phyloP scores from a whole-genome alignment of 768 basidiomycete species.

The Termitomyces sp. region DNA sequence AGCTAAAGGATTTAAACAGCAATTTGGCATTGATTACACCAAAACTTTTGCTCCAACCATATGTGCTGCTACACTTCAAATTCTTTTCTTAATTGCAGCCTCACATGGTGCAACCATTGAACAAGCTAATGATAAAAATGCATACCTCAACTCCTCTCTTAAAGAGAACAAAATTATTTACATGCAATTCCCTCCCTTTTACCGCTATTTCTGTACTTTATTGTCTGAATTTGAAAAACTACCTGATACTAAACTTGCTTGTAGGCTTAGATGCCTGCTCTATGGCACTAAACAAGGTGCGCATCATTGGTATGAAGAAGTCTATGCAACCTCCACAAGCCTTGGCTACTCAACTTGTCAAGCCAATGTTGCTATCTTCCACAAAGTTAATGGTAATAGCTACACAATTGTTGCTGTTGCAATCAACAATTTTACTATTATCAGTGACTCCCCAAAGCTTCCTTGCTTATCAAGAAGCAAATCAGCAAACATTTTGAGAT shows the following conservation, averaged over 20 bases:
- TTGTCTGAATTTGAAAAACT: neutral
- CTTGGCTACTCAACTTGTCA: neutral
- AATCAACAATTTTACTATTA: neutral
- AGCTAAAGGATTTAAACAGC: no score
- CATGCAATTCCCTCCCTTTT: no score
- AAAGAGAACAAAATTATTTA: no score
- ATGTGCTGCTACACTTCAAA: neutral
- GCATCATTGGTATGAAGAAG: neutral
- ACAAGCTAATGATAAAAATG: no score
- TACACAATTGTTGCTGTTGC: no score
- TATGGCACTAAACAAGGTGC: neutral
- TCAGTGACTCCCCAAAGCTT: no score
- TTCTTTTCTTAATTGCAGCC: neutral
- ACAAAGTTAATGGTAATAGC: no score
- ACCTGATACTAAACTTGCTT: neutral
- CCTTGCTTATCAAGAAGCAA: neutral
- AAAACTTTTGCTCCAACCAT: neutral
- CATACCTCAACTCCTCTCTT: no score
- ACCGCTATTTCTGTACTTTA: neutral
- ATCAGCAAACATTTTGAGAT: no score
- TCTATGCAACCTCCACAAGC: neutral
- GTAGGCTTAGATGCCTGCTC: neutral
- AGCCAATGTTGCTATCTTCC: no score
- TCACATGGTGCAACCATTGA: neutral
- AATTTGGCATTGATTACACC: no score